Base-by-base conservation (phyloP, 176 grass and related monocot genomes). In the Phragmites australis region DNA sequence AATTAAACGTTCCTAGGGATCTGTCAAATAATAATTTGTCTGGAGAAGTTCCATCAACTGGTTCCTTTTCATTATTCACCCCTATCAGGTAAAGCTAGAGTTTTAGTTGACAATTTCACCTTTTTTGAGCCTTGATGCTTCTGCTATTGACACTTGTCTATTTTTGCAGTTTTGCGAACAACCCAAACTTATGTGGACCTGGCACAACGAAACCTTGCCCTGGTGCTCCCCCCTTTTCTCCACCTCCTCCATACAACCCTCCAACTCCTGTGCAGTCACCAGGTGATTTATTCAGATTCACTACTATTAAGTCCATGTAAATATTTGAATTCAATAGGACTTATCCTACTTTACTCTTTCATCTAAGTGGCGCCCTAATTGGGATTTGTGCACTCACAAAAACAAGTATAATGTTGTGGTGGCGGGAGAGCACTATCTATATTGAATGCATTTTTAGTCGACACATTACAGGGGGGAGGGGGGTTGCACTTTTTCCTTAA, bases 11-110 rank as follows among this genome's bases (percentile, higher is more conserved):
- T n/a, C n/a, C n/a, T n/a, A 95, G 93, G 77, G 93, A 95, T 92
- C 82, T 95, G 61, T 95, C 93, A 80, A 95, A 65, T 37, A 95
- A 95, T 43, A 81, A 90, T 81, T 87, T 92, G 27, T 90, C 90
- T 15, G 93, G 90, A 81, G 26, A 34, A 34, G 90, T 95, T 79
- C 93, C 93, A 9, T 90, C 90, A 56, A 92, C 70, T 64, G 90
- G 93, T 45, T 92, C 93, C 23, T 92, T 95, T 88, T 70, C 82
- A 75, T 69, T 70, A n/a, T 95, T 95, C 67, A 95, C 93, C 29
- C 93, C 93, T 72, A 95, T 95, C 65, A 92, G 93, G 90, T 95
- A 82, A 39, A 10, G 74, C 65, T 71, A 42, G 57, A 67, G 22
- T 60, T 77, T 86, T 4, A 23, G 54, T 15, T 85, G 39, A 78